phyloP scores from a whole-genome alignment of 331 rosid genomes.

The Stylosanthes scabra region DNA sequence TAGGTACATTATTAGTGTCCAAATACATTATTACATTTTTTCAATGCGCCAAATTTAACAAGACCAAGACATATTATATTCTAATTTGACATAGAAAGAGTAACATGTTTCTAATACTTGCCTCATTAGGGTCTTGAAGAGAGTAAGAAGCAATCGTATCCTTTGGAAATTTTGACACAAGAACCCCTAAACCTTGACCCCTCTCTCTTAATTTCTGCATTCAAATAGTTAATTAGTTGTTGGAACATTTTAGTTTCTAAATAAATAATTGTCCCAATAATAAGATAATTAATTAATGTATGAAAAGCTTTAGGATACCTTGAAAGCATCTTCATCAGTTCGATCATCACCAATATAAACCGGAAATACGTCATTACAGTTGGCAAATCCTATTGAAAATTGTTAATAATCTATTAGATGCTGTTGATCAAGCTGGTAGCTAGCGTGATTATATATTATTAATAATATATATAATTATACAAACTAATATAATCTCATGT shows the following conservation, averaged over 20 bases:
- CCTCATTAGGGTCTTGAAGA: slow-evolving; percentile 75
- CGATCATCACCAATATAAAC: slow-evolving; percentile 82
- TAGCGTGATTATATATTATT: slow-evolving; percentile 14
- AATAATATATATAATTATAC: neutral
- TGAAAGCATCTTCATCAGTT: slow-evolving; percentile 80
- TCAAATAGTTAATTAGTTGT: neutral
- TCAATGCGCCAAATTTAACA: too few species aligned
- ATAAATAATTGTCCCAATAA: neutral
- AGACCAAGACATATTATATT: too few species aligned
- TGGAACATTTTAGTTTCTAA: neutral
- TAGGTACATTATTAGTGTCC: too few species aligned
- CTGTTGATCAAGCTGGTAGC: too few species aligned
- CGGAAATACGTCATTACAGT: slow-evolving; percentile 65
- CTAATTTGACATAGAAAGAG: too few species aligned
- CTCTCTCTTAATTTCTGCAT: slow-evolving; percentile 63
- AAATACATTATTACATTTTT: too few species aligned
- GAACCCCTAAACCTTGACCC: slow-evolving; percentile 81
- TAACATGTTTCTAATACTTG: neutral
- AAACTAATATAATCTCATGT: too few species aligned
- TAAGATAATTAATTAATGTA: neutral
- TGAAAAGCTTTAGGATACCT: slow-evolving; percentile 44
- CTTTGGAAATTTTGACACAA: slow-evolving; percentile 72
- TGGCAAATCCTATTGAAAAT: slow-evolving; percentile 56
- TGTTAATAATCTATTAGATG: neutral
- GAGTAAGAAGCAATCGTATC: slow-evolving; percentile 78